These are phyloP conservation scores for Hypoxylon lenormandii DNA, from an alignment of 495 filamentous ascomycete genomes.

Conservation along the genomic window DNA sequence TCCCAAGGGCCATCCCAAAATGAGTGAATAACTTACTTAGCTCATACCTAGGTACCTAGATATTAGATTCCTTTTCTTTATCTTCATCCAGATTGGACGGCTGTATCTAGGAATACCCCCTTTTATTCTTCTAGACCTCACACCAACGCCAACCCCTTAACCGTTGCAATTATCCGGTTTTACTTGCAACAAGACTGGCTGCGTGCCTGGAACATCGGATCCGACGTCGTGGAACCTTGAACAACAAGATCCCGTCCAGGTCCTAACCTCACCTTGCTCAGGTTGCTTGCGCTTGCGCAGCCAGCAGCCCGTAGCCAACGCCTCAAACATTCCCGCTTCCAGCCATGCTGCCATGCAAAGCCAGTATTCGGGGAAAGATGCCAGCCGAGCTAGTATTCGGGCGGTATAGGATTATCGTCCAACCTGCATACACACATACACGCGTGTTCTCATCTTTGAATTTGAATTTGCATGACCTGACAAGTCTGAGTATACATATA, in stretches of 20 bases:
- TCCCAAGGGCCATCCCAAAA: not conserved
- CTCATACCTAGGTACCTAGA: constrained; percentile 1
- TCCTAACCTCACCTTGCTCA: constrained; percentile 3
- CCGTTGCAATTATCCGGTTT: constrained; percentile 33
- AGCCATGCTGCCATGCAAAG: not conserved
- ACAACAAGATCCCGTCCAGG: not conserved
- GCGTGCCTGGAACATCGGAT: constrained; percentile 36
- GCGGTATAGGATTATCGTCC: not conserved
- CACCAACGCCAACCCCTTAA: constrained; percentile 13
- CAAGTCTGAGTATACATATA: constrained; percentile 15
- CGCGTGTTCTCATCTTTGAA: not conserved
- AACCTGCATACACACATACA: not conserved
- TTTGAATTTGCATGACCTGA: not conserved
- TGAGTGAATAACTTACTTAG: not conserved
- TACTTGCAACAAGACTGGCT: constrained; percentile 17
- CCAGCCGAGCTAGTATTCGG: not conserved
- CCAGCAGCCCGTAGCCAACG: not conserved
- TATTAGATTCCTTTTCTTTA: constrained; percentile 24
- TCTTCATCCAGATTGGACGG: constrained; percentile 26
- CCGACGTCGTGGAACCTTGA: constrained; percentile 37
- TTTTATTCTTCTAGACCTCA: constrained; percentile 36
- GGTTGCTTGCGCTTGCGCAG: constrained; percentile 4
- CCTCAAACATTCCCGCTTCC: constrained; percentile 16
- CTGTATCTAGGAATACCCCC: constrained; percentile 13
- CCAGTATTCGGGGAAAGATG: not conserved